Conservation (phyloP, 345 rosid species). For the Adansonia digitata region DNA sequence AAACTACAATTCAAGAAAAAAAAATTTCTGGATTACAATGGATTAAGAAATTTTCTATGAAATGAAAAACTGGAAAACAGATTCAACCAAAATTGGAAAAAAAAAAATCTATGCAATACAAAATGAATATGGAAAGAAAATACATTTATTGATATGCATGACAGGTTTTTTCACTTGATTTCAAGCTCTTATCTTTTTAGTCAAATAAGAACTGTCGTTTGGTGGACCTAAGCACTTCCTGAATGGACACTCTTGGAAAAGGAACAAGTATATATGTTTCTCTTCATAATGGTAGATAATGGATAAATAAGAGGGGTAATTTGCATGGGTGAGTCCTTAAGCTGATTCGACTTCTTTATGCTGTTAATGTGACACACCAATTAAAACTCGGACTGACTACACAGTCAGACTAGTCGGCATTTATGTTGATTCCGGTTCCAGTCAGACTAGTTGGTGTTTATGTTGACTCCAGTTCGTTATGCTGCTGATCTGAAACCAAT, state of each 20-base stretch:
- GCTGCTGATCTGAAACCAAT: neutral
- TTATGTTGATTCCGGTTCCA: neutral
- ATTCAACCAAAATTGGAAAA: neutral
- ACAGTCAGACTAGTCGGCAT: neutral
- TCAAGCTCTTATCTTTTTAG: neutral
- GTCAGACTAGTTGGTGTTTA: neutral
- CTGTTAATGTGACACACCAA: neutral
- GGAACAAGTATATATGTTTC: neutral
- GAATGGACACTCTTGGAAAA: neutral
- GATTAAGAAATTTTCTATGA: neutral
- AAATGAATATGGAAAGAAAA: neutral
- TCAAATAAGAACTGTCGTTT: neutral
- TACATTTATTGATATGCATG: neutral
- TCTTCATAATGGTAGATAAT: neutral
- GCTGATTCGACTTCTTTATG: neutral
- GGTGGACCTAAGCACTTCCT: neutral
- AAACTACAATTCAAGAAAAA: conserved; percentile 26
- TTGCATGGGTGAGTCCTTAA: neutral
- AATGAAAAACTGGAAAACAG: neutral
- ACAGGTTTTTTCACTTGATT: neutral
- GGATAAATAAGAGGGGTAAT: neutral
- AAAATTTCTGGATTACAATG: neutral
- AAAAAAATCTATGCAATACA: neutral
- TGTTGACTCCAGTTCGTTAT: neutral
- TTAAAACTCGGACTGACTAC: neutral